These are phyloP conservation scores for Vitis rupestris DNA, from an alignment of 164 flowering plant species.

Conservation along the genomic window DNA sequence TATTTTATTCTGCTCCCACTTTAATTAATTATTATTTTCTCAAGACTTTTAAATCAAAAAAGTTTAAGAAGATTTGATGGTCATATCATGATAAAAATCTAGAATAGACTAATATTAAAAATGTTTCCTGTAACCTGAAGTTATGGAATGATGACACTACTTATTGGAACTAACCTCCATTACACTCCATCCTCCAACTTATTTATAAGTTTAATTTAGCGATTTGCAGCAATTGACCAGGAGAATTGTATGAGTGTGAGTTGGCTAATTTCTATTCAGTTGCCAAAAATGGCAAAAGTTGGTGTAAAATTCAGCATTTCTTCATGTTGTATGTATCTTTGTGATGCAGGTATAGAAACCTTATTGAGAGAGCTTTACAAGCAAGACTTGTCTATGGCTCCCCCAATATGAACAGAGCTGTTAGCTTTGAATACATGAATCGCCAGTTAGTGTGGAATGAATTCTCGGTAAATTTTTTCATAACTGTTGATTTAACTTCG, in stretches of 20 bases:
- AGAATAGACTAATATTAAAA: too few species aligned
- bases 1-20: too few species aligned
- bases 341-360: constrained; percentile 73
- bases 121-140: too few species aligned
- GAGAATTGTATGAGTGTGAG: background rate
- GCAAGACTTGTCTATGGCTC: constrained; percentile 96
- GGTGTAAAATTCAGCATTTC: background rate
- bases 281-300: too few species aligned
- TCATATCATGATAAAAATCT: too few species aligned
- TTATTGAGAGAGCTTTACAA: constrained; percentile 79
- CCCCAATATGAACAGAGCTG: constrained; percentile 92
- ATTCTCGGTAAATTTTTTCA: constrained; percentile 67
- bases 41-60: too few species aligned
- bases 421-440: constrained; percentile 99
- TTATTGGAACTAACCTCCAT: too few species aligned
- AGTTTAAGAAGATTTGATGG: too few species aligned
- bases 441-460: constrained; percentile 99
- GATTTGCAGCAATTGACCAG: background rate
- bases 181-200: background rate
- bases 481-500: too few species aligned
- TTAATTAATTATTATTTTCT: too few species aligned
- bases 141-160: too few species aligned
- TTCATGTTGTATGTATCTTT: background rate
- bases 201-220: background rate
- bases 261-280: too few species aligned